Conservation (phyloP, 306 rosid species). For the Macrotyloma uniflorum region DNA sequence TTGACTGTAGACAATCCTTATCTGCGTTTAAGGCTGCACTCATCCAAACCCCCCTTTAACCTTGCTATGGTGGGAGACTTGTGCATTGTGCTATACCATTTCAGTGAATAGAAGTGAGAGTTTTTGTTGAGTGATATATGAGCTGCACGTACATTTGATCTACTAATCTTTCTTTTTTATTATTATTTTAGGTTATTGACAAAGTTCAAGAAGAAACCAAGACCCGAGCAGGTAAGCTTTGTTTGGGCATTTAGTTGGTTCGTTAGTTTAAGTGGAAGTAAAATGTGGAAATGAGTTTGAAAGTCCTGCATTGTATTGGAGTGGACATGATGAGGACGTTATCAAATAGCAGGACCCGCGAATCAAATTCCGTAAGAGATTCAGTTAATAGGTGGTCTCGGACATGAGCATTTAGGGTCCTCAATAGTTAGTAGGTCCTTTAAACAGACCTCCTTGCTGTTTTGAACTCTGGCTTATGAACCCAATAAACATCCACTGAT, state of each 20-base stretch:
- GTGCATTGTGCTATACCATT: background rate
- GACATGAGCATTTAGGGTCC: background rate
- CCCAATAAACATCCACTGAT: background rate
- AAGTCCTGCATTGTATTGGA: background rate
- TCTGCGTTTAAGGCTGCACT: background rate
- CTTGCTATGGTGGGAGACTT: background rate
- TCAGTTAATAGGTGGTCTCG: background rate
- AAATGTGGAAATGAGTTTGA: background rate
- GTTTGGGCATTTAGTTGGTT: constrained; percentile 25
- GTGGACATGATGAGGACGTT: background rate
- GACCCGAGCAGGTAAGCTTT: constrained; percentile 77
- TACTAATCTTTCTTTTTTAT: constrained; percentile 33
- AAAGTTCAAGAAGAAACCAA: constrained; percentile 98
- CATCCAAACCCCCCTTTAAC: background rate
- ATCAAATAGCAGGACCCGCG: background rate
- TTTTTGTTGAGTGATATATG: background rate
- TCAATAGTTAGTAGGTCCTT: background rate
- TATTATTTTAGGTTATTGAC: constrained; percentile 76
- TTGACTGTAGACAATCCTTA: background rate
- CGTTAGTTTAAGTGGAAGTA: background rate
- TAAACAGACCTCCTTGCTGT: background rate
- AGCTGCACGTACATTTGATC: background rate
- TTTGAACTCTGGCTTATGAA: background rate
- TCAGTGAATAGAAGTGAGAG: background rate
- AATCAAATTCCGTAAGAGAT: background rate